A percentile compares a stretch with the other conserved stretches of the same genome.
Evolutionary conservation across 768 basidiomycete species (phyloP).

Genomic region (Suillus subalutaceus): DNA sequence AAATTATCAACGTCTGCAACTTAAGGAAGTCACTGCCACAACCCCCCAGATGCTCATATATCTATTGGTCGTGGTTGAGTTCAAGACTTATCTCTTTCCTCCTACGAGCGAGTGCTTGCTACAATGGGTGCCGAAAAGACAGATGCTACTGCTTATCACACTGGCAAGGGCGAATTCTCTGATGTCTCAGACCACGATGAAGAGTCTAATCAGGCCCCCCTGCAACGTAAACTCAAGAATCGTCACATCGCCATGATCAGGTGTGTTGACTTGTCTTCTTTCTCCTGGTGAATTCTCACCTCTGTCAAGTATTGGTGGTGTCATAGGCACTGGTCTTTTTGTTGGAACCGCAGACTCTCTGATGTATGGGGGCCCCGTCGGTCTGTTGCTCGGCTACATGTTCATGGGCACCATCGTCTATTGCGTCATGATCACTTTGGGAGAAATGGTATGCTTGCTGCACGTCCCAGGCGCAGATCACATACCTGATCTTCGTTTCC

Average conservation of each 20-base stretch:
- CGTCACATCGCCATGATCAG: conserved; percentile 86
- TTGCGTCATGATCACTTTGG: conserved; percentile 63
- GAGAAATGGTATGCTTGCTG: conserved; percentile 72
- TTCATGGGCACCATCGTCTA: conserved; percentile 69
- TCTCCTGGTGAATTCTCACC: background rate
- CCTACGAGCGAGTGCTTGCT: background rate
- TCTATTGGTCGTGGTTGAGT: background rate
- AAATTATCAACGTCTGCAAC: too few species aligned
- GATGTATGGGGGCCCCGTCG: conserved; percentile 67
- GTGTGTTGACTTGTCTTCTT: conserved; percentile 29
- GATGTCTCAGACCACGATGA: conserved; percentile 26
- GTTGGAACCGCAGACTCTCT: conserved; percentile 64
- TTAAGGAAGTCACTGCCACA: too few species aligned
- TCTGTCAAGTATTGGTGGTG: conserved; percentile 58
- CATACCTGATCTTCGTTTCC: conserved; percentile 57
- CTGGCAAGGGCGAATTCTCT: conserved; percentile 11
- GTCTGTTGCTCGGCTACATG: conserved; percentile 72
- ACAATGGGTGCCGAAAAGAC: conserved; percentile 30
- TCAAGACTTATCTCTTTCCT: background rate
- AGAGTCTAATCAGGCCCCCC: conserved; percentile 24
- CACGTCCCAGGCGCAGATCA: conserved; percentile 53
- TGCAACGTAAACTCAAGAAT: conserved; percentile 70
- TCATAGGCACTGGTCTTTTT: conserved; percentile 65
- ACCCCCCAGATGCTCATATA: too few species aligned
- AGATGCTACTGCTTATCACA: background rate